Evolutionary conservation across 805 yeast species (phyloP).

Genomic region (Metschnikowia cubensis): DNA sequence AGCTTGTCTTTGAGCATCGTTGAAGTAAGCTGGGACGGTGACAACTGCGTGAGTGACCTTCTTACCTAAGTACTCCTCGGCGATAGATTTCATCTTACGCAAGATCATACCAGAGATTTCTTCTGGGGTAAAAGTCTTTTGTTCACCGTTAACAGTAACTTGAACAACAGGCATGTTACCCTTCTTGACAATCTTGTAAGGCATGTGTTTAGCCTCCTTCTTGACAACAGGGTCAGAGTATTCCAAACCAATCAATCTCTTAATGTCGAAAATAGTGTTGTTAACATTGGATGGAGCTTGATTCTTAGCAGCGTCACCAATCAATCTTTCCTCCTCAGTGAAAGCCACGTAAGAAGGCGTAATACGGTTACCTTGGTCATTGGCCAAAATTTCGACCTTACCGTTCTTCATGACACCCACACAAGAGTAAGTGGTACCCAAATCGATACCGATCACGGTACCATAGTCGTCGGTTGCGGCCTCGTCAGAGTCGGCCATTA

Average conservation of each 20-base stretch:
- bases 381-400: constrained; percentile 92
- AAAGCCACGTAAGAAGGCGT: constrained; percentile 96
- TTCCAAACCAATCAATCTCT: constrained; percentile 92
- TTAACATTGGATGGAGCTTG: constrained; percentile 92
- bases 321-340: constrained; percentile 87
- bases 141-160: constrained; percentile 81
- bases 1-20: constrained; percentile 23
- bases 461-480: constrained; percentile 45
- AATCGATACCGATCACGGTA: constrained; percentile 91
- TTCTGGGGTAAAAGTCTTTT: constrained; percentile 86
- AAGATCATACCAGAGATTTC: constrained; percentile 93
- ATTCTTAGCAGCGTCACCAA: constrained; percentile 97
- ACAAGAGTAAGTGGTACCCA: constrained; percentile 93
- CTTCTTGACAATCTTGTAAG: constrained; percentile 72
- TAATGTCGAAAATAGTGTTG: constrained; percentile 88
- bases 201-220: constrained; percentile 82
- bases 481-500: constrained; percentile 22
- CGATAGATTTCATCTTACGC: constrained; percentile 67
- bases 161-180: constrained; percentile 77
- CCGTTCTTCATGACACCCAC: constrained; percentile 93
- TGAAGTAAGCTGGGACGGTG: constrained; percentile 22
- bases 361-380: constrained; percentile 98
- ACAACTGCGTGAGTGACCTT: constrained; percentile 22
- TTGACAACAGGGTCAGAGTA: constrained; percentile 18
- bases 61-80: constrained; percentile 22